Conservation (phyloP, 2,329 filamentous ascomycete species). For the Ramularia endophylla region DNA sequence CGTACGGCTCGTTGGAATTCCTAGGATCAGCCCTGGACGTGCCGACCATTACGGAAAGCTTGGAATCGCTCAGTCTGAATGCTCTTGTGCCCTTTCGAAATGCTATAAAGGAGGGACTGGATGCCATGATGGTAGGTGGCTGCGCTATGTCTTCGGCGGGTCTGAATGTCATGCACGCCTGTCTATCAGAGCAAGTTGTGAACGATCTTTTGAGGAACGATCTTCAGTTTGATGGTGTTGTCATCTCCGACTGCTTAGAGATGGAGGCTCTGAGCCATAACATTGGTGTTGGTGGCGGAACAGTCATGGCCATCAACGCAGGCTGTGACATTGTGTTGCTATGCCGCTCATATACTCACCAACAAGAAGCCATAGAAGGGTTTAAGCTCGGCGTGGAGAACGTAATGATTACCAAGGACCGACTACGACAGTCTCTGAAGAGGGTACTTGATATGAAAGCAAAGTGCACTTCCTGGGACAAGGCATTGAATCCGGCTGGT, state of each 20-base stretch:
- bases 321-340: conserved; percentile 89
- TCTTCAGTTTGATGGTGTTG: conserved; percentile 82
- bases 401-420: conserved; percentile 73
- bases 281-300: conserved; percentile 93
- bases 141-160: conserved; percentile 87
- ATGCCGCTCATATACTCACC: conserved; percentile 79
- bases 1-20: conserved; percentile 92
- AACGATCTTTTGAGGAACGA: conserved; percentile 84
- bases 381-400: conserved; percentile 86
- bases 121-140: conserved; percentile 93
- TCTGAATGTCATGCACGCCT: conserved; percentile 94
- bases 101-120: conserved; percentile 77
- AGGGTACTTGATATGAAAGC: conserved; percentile 76
- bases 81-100: conserved; percentile 88
- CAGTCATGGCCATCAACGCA: conserved; percentile 95
- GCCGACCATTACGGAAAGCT: conserved; percentile 88
- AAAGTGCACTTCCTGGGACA: conserved; percentile 82
- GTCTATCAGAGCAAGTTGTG: conserved; percentile 86
- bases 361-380: conserved; percentile 86
- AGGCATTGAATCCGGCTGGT: conserved; percentile 81
- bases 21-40: conserved; percentile 86
- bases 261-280: conserved; percentile 96
- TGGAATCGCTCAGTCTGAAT: conserved; percentile 88
- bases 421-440: conserved; percentile 73
- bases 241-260: conserved; percentile 90